Evolutionary conservation across 2,329 filamentous ascomycete species (phyloP).

Genomic region (Alternaria triticina): DNA sequence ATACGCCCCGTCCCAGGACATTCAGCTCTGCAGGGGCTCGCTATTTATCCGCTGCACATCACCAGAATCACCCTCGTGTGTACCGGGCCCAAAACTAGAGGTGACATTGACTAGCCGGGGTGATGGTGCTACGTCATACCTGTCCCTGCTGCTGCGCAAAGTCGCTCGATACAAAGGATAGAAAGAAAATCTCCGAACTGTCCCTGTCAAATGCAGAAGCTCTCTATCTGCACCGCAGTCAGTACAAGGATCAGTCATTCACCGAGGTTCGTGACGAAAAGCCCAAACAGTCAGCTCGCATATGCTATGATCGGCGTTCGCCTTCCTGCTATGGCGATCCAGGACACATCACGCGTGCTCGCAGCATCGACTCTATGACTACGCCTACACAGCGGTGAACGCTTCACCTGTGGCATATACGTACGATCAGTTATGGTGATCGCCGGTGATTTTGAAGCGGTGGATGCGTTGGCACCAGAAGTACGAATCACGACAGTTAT

Average conservation of each 20-base stretch:
- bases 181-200: too few relatives aligned
- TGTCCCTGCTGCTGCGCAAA: too few relatives aligned
- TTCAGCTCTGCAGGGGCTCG: not conserved
- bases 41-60: not conserved
- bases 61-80: not conserved
- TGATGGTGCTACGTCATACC: not conserved
- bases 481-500: not conserved
- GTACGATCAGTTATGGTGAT: not conserved
- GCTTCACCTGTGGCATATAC: not conserved
- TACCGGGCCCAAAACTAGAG: too few relatives aligned
- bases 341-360: not conserved
- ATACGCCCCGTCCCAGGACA: not conserved
- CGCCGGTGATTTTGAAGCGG: not conserved
- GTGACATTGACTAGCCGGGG: not conserved
- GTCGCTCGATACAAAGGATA: too few relatives aligned
- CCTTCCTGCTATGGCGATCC: not conserved
- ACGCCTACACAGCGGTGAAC: not conserved
- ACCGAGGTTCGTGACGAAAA: not conserved
- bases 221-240: too few relatives aligned
- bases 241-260: too few relatives aligned
- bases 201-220: too few relatives aligned
- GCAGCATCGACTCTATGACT: accelerated
- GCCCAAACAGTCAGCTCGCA: not conserved
- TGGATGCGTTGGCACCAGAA: not conserved
- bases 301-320: not conserved